A percentile compares a stretch with the other conserved stretches of the same genome.
Conservation (phyloP, 768 basidiomycete genomes). For the Termitomyces bulborhizus region DNA sequence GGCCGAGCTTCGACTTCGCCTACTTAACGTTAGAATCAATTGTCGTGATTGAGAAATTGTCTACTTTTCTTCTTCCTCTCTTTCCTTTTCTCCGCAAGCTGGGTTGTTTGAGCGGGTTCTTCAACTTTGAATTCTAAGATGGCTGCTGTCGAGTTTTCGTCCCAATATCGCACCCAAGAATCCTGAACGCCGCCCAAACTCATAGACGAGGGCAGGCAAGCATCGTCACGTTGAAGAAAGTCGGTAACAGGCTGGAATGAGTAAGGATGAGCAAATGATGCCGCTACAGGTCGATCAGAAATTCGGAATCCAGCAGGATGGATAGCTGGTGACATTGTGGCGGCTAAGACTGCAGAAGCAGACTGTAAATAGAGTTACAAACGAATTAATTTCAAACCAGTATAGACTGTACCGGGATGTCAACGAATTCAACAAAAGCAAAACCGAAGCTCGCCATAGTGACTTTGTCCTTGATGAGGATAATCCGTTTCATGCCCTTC, state of each 20-base stretch:
- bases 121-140: conserved; percentile 78
- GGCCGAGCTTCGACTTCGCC: conserved; percentile 27
- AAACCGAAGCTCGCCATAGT: conserved; percentile 90
- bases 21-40: neutral
- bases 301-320: conserved; percentile 95
- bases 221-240: conserved; percentile 69
- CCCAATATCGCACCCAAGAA: conserved; percentile 87
- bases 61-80: conserved; percentile 60
- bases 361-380: conserved; percentile 42
- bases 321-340: conserved; percentile 79
- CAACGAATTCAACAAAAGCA: conserved; percentile 89
- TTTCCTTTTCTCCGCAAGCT: conserved; percentile 35
- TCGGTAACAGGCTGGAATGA: conserved; percentile 83
- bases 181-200: conserved; percentile 69
- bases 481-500: conserved; percentile 81
- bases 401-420: conserved; percentile 56
- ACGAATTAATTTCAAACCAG: neutral
- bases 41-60: neutral
- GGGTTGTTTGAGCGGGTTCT: conserved; percentile 35
- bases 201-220: conserved; percentile 61
- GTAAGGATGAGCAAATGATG: conserved; percentile 88
- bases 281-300: conserved; percentile 81
- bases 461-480: conserved; percentile 84
- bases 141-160: conserved; percentile 73
- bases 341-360: conserved; percentile 73